Evolutionary conservation across 1,139 yeast species (phyloP), one percentile per base, ranked within the genome.

Genomic region (Lodderomyces orthopsilosis): DNA sequence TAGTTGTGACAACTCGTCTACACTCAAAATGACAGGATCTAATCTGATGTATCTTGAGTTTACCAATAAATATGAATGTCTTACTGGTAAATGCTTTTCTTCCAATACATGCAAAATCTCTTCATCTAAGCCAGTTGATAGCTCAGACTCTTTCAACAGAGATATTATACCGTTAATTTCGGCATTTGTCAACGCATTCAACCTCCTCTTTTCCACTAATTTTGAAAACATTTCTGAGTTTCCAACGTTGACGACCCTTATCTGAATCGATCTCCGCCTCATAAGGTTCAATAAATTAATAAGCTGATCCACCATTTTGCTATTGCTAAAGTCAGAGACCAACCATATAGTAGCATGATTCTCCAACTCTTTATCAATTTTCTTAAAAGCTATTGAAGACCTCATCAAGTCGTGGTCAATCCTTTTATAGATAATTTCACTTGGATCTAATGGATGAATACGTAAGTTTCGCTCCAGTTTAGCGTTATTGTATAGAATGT

Each of bases 311-410:
- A 72, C 43, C 13, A 74, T 59, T 2, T 52, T 46, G 1, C 49
- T 40, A 2, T 68, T 55, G 13, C 66, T 62, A 42, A 81, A 70
- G 53, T 81, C 79, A 12, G 88, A 90, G 42, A 80, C 61, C 10
- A 84, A 50, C 74, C 86, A 81, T 13, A 81, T 50, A 0, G 83
- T 68, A 0, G 62, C 57, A 32, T 17, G 38, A 1, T 64, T 47
- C 6, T 59, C 40, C 6, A 45, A 46, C 17, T 54, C 38, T 24
- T 49, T 45, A 35, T 48, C 53, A 12, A 47, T 23, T 33, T 47
- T 50, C 35, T 40, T 52, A 43, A 63, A 57, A 3, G 48, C 37
- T 26, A 48, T 17, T 0, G 73, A 57, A 8, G 51, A 38, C 3
- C 55, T 51, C 4, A 68, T 44, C 38, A 73, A 52, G 1, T 62